A percentile compares a stretch with the other conserved stretches of the same genome.
Conservation (phyloP, 2,329 filamentous ascomycete genomes). For the Talaromyces sp. region DNA sequence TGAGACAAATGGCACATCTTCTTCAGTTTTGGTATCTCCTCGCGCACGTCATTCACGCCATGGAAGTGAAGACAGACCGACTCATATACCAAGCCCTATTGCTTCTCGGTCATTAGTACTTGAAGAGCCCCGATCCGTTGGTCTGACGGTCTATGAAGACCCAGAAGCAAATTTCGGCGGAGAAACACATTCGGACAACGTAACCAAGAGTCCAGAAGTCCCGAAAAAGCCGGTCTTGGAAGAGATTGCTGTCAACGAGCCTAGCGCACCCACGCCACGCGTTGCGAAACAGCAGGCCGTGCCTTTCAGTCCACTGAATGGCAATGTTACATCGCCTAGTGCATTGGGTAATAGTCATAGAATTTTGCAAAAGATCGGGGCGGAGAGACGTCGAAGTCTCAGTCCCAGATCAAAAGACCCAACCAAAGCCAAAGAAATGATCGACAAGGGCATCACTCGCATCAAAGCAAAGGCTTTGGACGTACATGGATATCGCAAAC, state of each 20-base stretch:
- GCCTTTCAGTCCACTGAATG: conserved; percentile 7
- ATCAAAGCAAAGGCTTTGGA: conserved; percentile 40
- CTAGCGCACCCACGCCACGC: conserved; percentile 26
- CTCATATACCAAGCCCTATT: conserved; percentile 17
- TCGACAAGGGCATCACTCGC: conserved; percentile 38
- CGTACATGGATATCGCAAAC: conserved; percentile 43
- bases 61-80: conserved; percentile 17
- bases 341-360: conserved; percentile 25
- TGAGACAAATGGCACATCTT: conserved; percentile 18
- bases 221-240: conserved; percentile 31
- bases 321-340: background rate
- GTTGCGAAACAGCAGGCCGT: conserved; percentile 27
- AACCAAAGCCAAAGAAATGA: conserved; percentile 37
- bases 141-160: conserved; percentile 54
- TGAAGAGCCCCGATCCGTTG: conserved; percentile 2
- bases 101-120: conserved; percentile 17
- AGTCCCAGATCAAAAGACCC: conserved; percentile 42
- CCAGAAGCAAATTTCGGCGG: conserved; percentile 40
- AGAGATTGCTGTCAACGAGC: conserved; percentile 42
- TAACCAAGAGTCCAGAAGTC: conserved; percentile 4
- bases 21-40: conserved; percentile 18
- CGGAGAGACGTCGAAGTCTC: conserved; percentile 33
- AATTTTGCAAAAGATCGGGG: conserved; percentile 36
- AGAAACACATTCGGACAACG: conserved; percentile 19
- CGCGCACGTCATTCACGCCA: conserved; percentile 18